These are phyloP conservation scores for Lineolata rhizophorae DNA, from an alignment of 495 filamentous ascomycete species.

Conservation along the genomic window DNA sequence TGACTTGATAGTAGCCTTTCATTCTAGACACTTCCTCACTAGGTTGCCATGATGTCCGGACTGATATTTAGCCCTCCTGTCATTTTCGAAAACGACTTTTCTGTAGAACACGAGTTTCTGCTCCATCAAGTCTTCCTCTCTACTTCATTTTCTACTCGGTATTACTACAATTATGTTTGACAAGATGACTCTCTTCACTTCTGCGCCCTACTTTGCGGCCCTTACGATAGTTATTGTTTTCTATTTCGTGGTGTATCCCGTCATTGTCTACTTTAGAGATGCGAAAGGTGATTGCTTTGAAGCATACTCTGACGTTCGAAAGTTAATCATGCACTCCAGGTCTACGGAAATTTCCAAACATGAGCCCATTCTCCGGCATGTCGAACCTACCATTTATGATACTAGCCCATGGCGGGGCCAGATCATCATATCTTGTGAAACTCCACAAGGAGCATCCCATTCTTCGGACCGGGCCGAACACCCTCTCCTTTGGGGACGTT, in stretches of 20 bases:
- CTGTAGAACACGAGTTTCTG: no score
- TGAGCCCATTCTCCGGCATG: conserved; percentile 22
- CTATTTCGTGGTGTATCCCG: not conserved
- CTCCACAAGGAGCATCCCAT: conserved; percentile 22
- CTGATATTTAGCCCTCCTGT: no score
- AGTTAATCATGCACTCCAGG: conserved; percentile 1
- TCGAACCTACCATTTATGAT: conserved; percentile 25
- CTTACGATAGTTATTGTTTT: not conserved
- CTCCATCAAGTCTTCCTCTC: no score
- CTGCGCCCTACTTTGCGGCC: conserved; percentile 4
- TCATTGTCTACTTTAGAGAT: not conserved
- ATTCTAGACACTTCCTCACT: no score
- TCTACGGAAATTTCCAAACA: conserved; percentile 27
- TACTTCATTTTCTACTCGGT: no score
- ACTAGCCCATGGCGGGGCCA: conserved; percentile 21
- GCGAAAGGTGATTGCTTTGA: not conserved
- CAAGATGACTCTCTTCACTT: no score
- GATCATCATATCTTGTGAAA: conserved; percentile 21
- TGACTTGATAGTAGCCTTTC: no score
- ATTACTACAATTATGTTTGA: no score
- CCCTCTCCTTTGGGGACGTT: conserved; percentile 24
- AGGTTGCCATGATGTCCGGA: no score
- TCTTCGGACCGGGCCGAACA: conserved; percentile 30
- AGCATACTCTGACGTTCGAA: not conserved
- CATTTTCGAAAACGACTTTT: no score